Conservation (phyloP, 148 eudicot genomes). For the Rhododendron molle region DNA sequence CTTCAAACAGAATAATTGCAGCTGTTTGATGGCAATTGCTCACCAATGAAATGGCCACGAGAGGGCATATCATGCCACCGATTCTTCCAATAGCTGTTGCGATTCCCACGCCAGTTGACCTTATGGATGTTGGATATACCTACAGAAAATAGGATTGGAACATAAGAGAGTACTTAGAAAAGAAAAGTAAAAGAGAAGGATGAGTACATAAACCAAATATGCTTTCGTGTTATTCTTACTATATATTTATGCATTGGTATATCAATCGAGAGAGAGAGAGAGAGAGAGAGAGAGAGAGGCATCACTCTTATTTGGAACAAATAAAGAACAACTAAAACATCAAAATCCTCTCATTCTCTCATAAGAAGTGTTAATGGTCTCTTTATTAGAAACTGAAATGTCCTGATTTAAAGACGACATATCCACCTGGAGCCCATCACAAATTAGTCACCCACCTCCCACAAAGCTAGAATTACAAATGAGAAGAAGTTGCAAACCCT, state of each 20-base stretch:
- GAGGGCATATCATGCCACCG: conserved; percentile 46
- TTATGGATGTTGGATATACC: conserved; percentile 42
- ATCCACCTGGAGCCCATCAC: neutral
- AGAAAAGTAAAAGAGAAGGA: neutral
- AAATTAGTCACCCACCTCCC: neutral
- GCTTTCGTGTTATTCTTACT: neutral
- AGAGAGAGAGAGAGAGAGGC: too few relatives aligned
- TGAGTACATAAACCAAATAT: neutral
- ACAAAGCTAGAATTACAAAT: neutral
- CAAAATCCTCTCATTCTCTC: neutral
- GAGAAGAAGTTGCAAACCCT: neutral
- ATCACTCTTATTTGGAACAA: too few relatives aligned
- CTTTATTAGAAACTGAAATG: neutral
- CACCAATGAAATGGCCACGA: conserved; percentile 33
- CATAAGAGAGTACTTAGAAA: neutral
- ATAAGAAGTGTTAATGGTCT: neutral
- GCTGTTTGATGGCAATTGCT: conserved; percentile 31
- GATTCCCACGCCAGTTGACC: conserved; percentile 34
- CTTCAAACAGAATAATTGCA: conserved; percentile 30
- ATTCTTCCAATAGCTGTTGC: conserved; percentile 29
- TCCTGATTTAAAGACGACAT: neutral
- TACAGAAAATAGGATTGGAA: conserved; percentile 1
- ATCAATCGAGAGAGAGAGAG: neutral
- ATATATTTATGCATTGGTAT: neutral
- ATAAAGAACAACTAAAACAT: neutral